Base-by-base conservation (phyloP, 805 yeast genomes). In the Lipomyces chichibuensis region DNA sequence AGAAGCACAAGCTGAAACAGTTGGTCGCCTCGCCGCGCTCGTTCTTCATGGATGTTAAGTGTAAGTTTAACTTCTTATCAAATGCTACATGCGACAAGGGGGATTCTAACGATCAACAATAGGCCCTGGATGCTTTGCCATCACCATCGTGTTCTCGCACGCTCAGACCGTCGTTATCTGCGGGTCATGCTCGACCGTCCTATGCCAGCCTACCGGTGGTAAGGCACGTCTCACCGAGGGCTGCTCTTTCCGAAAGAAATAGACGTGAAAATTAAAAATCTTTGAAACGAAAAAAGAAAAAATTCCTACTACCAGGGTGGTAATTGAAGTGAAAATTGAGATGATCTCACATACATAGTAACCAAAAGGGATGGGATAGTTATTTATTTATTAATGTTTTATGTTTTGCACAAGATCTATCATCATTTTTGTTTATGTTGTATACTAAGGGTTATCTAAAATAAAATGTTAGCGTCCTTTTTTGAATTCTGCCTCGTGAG, bases 91-190 rank as follows among this genome's bases (percentile, higher is more conserved):
- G 11, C 37, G 3, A 2, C 29, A 14, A 37, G 27, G n/a, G n/a
- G n/a, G 13, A 33, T 25, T 14, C 13, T 23, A n/a, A n/a, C 39
- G 32, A 58, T 9, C 3, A 20, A 17, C 11, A 3, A n/a, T 17
- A 70, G 72, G 74, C 85, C 98, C 96, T 84, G 98, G 99, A 79
- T 95, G 99, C 87, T 87, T 94, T 83, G 90, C 89, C 89, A 95
- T 95, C 87, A 92, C 99, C 84, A 94, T 98, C 77, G 98, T 95
- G 76, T 95, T 95, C 90, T 94, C 98, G 74, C 99, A 95, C 84
- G 98, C 99, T 76, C 99, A 95, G 88, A 95, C 99, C 79, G 98
- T 98, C 79, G 99, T 95, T 80, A 90, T 97, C 80, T 95, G 99
- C 88, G 98, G 96, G 81, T 88, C 96, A 65, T 95, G 99, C 86